Base-by-base conservation (phyloP, 306 rosid species). In the Geum urbanum region DNA sequence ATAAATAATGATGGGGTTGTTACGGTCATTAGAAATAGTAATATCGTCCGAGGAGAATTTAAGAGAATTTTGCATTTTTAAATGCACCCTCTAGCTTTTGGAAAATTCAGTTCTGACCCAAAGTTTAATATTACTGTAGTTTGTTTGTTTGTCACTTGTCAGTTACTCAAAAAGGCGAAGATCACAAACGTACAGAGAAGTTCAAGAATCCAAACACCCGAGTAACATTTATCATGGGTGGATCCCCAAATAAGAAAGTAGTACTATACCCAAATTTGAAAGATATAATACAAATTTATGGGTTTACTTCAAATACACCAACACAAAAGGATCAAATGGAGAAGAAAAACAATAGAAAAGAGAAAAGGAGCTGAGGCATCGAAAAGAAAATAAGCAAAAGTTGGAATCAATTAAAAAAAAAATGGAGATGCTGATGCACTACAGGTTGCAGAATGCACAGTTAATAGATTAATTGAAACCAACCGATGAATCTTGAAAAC, bases 311-410 rank as follows among this genome's bases (percentile, higher is more conserved):
- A 74, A 82, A 77, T 77, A 74, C 75, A 12, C 71, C 59, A 72
- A 74, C 72, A 82, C 8, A 45, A 76, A 76, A 77, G 83, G 88
- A 70, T 77, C 84, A 78, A 74, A 64, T 69, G 53, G n/a, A 24
- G 12, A 53, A 65, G 46, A 77, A 49, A 27, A 12, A 70, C 78
- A 74, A 64, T 69, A 52, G 27, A 24, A 16, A 57, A 65, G 40
- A 77, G 54, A 27, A 16, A 70, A 53, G 35, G 65, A 39, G n/a
- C 13, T 63, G n/a, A 50, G 41, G 74, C 0, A 35, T 45, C 55
- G 57, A 13, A 66, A 22, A 32, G 44, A 72, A 56, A 52, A 49
- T 66, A 19, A 7, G 32, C 0, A 46, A 74, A 48, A 65, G 15
- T 6, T 32, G 5, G 19, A 73, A 51, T 49, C 47, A 32, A 72